Evolutionary conservation across 805 yeast species (phyloP).

Genomic region (Kuraishia floccosa): DNA sequence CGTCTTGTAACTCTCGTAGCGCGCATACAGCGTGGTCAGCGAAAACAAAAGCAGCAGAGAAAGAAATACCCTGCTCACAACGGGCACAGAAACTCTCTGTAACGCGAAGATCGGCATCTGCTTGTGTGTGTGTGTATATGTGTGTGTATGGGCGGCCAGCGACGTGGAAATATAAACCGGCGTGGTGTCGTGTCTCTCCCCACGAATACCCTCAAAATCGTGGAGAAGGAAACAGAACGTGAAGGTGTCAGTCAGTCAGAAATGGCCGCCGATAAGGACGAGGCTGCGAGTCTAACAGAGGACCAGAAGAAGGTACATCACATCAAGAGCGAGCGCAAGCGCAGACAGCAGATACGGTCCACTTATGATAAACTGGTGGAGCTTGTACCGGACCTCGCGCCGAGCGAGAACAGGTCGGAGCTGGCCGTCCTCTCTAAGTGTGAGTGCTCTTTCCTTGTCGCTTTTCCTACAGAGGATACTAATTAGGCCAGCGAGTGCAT

Average conservation of each 20-base stretch:
- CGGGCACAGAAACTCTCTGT: slow-evolving; percentile 23
- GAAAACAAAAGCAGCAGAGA: slow-evolving; percentile 27
- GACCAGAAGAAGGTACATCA: slow-evolving; percentile 23
- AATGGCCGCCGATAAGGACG: too few relatives aligned
- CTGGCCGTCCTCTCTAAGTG: slow-evolving; percentile 56
- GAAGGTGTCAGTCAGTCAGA: not conserved
- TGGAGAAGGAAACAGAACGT: too few relatives aligned
- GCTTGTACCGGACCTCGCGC: slow-evolving; percentile 61
- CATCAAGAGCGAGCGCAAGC: slow-evolving; percentile 57
- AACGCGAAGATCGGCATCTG: slow-evolving; percentile 10
- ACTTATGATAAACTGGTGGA: slow-evolving; percentile 71
- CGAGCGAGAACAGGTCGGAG: slow-evolving; percentile 73
- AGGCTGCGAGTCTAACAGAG: slow-evolving; percentile 9
- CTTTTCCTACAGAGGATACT: not conserved
- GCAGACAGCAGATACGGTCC: slow-evolving; percentile 75
- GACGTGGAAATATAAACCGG: not conserved
- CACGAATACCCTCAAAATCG: too few relatives aligned
- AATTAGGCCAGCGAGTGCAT: slow-evolving; percentile 28
- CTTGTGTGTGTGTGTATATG: not conserved
- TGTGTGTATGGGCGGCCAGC: not conserved
- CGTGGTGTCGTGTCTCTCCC: too few relatives aligned
- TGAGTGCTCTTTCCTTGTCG: slow-evolving; percentile 4
- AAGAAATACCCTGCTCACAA: slow-evolving; percentile 34
- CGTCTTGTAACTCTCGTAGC: slow-evolving; percentile 21
- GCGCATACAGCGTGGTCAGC: slow-evolving; percentile 25